phyloP scores from a whole-genome alignment of 1,284 basidiomycete species.

The Pyrrhoderma noxium region DNA sequence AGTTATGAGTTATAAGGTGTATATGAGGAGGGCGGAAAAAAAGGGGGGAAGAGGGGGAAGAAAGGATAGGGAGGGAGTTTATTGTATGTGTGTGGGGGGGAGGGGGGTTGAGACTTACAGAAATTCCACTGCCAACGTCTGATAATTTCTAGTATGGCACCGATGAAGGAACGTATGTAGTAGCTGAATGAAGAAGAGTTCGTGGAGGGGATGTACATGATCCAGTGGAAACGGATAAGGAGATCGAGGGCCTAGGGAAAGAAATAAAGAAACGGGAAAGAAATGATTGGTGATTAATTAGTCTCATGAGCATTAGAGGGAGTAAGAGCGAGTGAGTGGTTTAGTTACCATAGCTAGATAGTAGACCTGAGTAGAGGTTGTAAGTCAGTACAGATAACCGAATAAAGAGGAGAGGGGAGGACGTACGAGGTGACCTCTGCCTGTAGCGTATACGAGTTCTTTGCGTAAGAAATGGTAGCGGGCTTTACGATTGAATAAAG shows the following conservation, averaged over 20 bases:
- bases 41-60: no score
- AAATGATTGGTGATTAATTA: no score
- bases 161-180: conserved; percentile 60
- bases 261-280: no score
- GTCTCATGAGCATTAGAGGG: background rate
- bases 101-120: conserved; percentile 41
- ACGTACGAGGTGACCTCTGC: conserved; percentile 43
- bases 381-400: conserved; percentile 2
- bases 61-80: no score
- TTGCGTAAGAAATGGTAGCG: conserved; percentile 62
- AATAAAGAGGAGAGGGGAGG: background rate
- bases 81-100: background rate
- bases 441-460: conserved; percentile 64
- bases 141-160: conserved; percentile 69
- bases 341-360: conserved; percentile 60
- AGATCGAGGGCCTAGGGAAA: conserved; percentile 56
- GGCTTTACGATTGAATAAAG: conserved; percentile 55
- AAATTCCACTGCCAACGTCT: conserved; percentile 91
- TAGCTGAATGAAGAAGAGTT: conserved; percentile 36
- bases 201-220: conserved; percentile 63
- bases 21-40: no score
- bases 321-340: background rate
- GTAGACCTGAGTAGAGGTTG: conserved; percentile 46
- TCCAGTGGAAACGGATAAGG: conserved; percentile 74
- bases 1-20: no score